Percentiles rank a stretch among this genome's conserved stretches.
phyloP scores from a whole-genome alignment of 768 basidiomycete genomes.

The Coprinopsis strossmayeri region DNA sequence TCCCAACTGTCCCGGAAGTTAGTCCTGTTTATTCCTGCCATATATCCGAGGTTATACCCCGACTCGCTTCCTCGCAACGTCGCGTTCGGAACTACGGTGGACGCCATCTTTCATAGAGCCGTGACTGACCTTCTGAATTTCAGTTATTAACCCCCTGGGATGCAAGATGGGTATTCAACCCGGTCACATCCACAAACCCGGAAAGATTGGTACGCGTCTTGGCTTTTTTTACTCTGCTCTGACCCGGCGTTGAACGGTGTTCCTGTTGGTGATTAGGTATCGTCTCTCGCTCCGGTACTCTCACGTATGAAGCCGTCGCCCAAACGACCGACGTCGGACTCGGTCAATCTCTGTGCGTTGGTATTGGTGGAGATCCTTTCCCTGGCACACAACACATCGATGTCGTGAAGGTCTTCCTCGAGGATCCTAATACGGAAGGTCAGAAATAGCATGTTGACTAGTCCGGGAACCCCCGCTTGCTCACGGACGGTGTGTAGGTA shows the following conservation, averaged over 20 bases:
- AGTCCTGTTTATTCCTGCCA: slow-evolving; percentile 11
- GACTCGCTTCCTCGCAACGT: background rate
- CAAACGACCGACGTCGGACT: slow-evolving; percentile 95
- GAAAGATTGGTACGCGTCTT: slow-evolving; percentile 95
- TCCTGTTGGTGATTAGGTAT: slow-evolving; percentile 52
- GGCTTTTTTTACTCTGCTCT: too few relatives aligned
- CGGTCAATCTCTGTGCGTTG: slow-evolving; percentile 93
- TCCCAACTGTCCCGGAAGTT: slow-evolving; percentile 91
- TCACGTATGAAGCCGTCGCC: slow-evolving; percentile 98
- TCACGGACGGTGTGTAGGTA: too few relatives aligned
- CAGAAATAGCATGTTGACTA: slow-evolving; percentile 9
- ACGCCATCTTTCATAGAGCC: too few relatives aligned
- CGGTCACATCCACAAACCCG: slow-evolving; percentile 94
- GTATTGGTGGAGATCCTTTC: slow-evolving; percentile 97
- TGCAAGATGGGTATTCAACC: slow-evolving; percentile 99
- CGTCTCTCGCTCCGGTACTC: slow-evolving; percentile 90
- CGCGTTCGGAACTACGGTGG: too few relatives aligned
- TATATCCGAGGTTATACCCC: background rate
- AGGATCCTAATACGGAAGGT: slow-evolving; percentile 93
- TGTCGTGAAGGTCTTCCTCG: slow-evolving; percentile 92
- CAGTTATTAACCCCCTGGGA: slow-evolving; percentile 90
- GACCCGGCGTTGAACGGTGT: too few relatives aligned
- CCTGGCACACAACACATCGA: slow-evolving; percentile 94
- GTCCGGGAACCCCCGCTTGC: too few relatives aligned
- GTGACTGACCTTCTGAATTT: background rate